Base-by-base conservation (phyloP, 2,329 filamentous ascomycete genomes). In the Trichoderma sp. region DNA sequence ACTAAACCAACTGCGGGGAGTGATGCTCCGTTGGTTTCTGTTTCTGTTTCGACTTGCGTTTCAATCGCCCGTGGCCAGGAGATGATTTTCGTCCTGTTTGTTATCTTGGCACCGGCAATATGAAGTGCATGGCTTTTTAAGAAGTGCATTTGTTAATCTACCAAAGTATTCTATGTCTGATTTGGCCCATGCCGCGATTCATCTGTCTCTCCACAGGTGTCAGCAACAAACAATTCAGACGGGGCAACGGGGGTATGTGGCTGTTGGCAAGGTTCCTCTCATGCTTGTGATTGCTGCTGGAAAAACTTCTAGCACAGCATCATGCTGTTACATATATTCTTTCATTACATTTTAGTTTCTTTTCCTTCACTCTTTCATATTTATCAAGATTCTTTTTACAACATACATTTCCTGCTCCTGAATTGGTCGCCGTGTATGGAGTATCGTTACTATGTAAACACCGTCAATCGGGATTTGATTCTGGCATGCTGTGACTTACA, bases 31-130 rank as follows among this genome's bases (percentile, higher is more conserved):
- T 43, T 30, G 30, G 18, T 21, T 28, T 26, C 26, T 26, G 53
- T 61, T 34, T 60, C 36, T 69, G 66, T 69, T 69, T 69, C 56
- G 56, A 24, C 56, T 61, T 9, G 66, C 28, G 66, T 69, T 69
- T 69, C 56, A 69, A 69, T 14, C 12, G 18, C 36, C 43, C 36
- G n/a, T 51, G 36, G 36, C 56, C 32, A 71, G 62, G 47, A 24
- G 5, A 53, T 24, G 47, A 71, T 57, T 21, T 24, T 71, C 58
- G 47, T 71, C 30, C 43, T 71, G 68, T 30, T 51, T 64, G 36
- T 57, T n/a, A 18, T 57, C n/a, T 28, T 57, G 53, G 47, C 21
- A 53, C 5, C 3, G n/a, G 11, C 14, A 30, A 4, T 30, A 11
- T 4, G 26, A 30, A 11, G 4, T 11, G 15, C 53, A 57, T 30